Base-by-base conservation (phyloP, 2,329 filamentous ascomycete genomes). In the Paracorniculantispora psalliotae region DNA sequence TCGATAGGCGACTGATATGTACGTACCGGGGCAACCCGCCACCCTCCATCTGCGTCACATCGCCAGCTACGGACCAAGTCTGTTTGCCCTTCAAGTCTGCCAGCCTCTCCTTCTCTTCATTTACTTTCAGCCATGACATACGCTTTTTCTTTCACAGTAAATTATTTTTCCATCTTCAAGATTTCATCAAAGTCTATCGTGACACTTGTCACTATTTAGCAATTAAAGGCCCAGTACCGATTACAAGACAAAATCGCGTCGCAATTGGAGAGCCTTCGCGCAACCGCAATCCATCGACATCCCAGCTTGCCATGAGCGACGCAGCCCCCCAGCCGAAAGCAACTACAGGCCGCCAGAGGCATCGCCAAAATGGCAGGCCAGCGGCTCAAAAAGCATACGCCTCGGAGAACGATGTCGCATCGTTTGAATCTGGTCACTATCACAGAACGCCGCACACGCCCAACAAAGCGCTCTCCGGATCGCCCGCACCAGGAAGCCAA, bases 331-430 rank as follows among this genome's bases (percentile, higher is more conserved):
- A 72, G 60, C 61, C 66, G 52, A 72, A 69, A 60, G 66, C 67
- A 30, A 75, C 72, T 49, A 69, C 74, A 30, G 68, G 67, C 41
- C 73, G 73, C 41, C 73, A 72, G 41, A 68, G 71, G 55, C 69
- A 72, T 67, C 76, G 64, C 73, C 78, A 67, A 65, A 72, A 68
- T 69, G 75, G 63, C 69, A 77, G 63, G 68, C 66, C 63, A 64
- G 71, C 77, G 17, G 72, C 72, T 12, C 78, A 78, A 61, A 84
- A 81, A 69, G 78, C 76, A n/a, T 84, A 85, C 65, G 82, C 80
- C 25, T 85, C 83, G 3, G 83, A 85, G 68, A 84, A 80, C 65
- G 83, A 85, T 65, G 71, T 65, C 37, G 64, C 64, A 46, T 65
- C 61, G 43, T 60, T 71, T 59, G 67, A 70, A 33, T 64, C 71